Base-by-base conservation (phyloP, 2,329 filamentous ascomycete species). In the Boeremia exigua region DNA sequence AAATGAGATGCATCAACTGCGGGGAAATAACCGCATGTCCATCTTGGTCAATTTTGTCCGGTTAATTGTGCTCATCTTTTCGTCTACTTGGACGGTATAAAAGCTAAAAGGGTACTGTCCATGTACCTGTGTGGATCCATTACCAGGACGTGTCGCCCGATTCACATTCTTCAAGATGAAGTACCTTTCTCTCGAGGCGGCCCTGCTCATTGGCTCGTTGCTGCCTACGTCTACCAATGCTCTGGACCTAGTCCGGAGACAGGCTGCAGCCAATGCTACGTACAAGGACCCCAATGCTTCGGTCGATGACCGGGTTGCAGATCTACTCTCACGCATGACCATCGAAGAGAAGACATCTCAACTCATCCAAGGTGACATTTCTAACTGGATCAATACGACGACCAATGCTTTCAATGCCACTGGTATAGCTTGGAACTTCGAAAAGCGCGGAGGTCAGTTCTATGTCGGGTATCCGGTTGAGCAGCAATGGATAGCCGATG, bases 271-370 rank as follows among this genome's bases (percentile, higher is more conserved):
- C 33, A 70, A 73, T 60, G 72, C 71, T 19, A 71, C 67, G 6
- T 90, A 90, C 80, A 89, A 88, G 69, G 79, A 91, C 68, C 77
- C 87, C 5, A 79, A 79, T 52, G 84, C 86, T 6, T 77, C 84
- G 7, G 78, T 91, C 12, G 85, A 90, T 47, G 83, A 82, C 45
- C 81, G 89, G 56, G 83, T 92, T 10, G 72, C 82, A 9, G 88
- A 92, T 70, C 81, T 92, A 5, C 75, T 92, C 48, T 83, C 83
- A 11, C 84, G 86, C 23, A 92, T 92, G 89, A 90, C 87, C 0
- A 82, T 90, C 50, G 81, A 88, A 66, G 89, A 92, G 56, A 92
- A 92, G 77, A 83, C 85, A 39, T 82, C 87, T 1, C 89, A 92
- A 70, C 78, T 80, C n/a, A 73, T 80, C 44, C 78, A 80, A 77